Evolutionary conservation across 73 alveolate genomes (phyloP).

Genomic region (Paramecium sonneborni): DNA sequence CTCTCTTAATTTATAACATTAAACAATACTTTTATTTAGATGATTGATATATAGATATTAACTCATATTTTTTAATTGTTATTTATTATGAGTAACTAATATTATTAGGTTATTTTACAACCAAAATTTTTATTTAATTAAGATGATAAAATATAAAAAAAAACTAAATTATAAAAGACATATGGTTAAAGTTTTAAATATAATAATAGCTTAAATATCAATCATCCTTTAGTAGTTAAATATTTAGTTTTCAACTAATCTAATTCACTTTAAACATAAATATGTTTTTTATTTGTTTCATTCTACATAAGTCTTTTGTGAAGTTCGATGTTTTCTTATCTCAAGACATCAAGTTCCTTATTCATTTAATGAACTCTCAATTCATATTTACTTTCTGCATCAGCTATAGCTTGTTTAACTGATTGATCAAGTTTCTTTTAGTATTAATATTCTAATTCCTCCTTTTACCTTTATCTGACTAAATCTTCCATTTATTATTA

Average conservation of each 20-base stretch:
- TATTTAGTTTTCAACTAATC: slow-evolving; percentile 28
- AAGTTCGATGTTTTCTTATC: slow-evolving; percentile 43
- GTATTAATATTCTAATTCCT: not conserved
- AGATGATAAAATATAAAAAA: too few species aligned
- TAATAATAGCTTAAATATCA: not conserved
- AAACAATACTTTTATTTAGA: not conserved
- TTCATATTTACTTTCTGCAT: slow-evolving; percentile 21
- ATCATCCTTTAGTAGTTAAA: slow-evolving; percentile 10
- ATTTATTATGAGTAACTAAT: not conserved
- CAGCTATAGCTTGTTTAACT: slow-evolving; percentile 4
- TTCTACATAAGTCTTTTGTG: slow-evolving; percentile 8
- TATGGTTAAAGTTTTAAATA: not conserved
- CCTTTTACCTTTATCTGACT: not conserved
- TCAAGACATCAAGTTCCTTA: not conserved
- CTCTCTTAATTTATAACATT: not conserved
- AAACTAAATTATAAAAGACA: too few species aligned
- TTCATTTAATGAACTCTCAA: not conserved
- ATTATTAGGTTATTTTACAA: not conserved
- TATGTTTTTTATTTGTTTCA: slow-evolving; percentile 19
- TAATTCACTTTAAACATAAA: slow-evolving; percentile 9
- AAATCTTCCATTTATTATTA: slow-evolving; percentile 14
- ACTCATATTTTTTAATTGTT: not conserved
- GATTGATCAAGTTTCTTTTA: not conserved
- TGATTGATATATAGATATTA: not conserved
- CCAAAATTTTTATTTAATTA: not conserved